Evolutionary conservation across 2,329 filamentous ascomycete species (phyloP), one percentile per base, ranked within the genome.

Genomic region (Epichloe sibirici): DNA sequence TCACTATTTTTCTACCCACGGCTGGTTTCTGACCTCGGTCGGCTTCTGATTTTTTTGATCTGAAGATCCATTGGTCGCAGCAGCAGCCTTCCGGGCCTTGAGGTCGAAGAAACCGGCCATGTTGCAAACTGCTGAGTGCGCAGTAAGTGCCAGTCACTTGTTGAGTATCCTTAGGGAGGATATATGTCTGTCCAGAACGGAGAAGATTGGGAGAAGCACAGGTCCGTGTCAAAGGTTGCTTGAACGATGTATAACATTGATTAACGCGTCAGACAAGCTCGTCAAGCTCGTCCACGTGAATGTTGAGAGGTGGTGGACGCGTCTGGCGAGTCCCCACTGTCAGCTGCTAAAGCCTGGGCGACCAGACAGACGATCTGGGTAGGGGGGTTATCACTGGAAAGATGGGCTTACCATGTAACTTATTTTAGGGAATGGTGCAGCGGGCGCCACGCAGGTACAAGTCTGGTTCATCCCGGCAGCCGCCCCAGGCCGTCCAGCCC

Each of bases 1-100:
- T 57, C 75, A 95, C 91, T 96, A 97, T 87, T 97, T 97, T 74
- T 97, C 93, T 51, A 97, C 91, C 93, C 93, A 98, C 62, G 93
- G 93, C 65, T 96, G 91, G 8, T 62, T 60, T 83, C 75, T 63
- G 79, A 79, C 59, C 77, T 85, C 63, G 75, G 77, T 54, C 73
- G 78, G 60, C 58, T 77, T 78, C 56, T 83, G 77, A 51, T 75
- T 69, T 69, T 91, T 95, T 51, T 77, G 77, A 45, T 85, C 81
- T 21, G 78, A 70, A 54, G 71, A 66, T 48, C 76, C 77, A 67
- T 81, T 85, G 42, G 80, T 74, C 2, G 84, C 81, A 13, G 86
- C 83, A 11, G 83, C 86, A 51, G 85, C 86, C 65, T 89, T 89
- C 38, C 91, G 83, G 51, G 91, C 91, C 71, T 95, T 95, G 63